Evolutionary conservation across 495 filamentous ascomycete genomes (phyloP), one percentile per base, ranked within the genome.

Genomic region (Entonaema liquescens): DNA sequence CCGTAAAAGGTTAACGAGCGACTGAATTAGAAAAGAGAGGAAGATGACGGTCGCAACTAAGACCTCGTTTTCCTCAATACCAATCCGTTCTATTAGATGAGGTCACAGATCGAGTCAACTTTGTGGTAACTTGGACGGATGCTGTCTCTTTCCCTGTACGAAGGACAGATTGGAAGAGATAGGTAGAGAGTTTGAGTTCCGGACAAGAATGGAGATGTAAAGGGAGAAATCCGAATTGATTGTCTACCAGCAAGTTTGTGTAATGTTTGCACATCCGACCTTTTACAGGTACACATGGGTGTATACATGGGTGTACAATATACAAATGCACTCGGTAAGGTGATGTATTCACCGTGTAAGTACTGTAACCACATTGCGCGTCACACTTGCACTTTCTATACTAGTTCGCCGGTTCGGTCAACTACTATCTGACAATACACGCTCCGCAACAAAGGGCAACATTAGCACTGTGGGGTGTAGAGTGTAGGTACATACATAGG

Each of bases 1-100:
- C 31, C 3, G 38, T 21, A 47, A 55, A 56, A 29, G 28, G 42
- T 9, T 65, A 73, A 73, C 70, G 65, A 73, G 70, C 29, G 70
- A 73, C 65, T 31, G 62, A 65, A 38, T 64, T 61, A 25, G 56
- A 55, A 23, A 29, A 29, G 23, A 58, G 59, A 9, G 58, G 57
- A 69, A 65, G 33, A 38, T 29, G 25, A 61, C 21, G 42, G 42
- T 47, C 42, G 42, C 42, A 21, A 17, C 42, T 19, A 47, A 23
- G 42, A 47, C 17, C 42, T 4, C 17, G 17, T 23, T 23, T 21
- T 23, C 42, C 23, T 47, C 19, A 23, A 47, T 21, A 13, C 9
- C 19, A 44, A 3, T 44, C 17, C 4, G 17, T 21, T 9, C 6
- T 47, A 47, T 47, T 7, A 21, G 9, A 47, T 1, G 42, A 1